Percentiles rank a stretch among this genome's conserved stretches.
These are phyloP conservation scores for Plantago ovata DNA, from an alignment of 257 asterid species.

Conservation along the genomic window DNA sequence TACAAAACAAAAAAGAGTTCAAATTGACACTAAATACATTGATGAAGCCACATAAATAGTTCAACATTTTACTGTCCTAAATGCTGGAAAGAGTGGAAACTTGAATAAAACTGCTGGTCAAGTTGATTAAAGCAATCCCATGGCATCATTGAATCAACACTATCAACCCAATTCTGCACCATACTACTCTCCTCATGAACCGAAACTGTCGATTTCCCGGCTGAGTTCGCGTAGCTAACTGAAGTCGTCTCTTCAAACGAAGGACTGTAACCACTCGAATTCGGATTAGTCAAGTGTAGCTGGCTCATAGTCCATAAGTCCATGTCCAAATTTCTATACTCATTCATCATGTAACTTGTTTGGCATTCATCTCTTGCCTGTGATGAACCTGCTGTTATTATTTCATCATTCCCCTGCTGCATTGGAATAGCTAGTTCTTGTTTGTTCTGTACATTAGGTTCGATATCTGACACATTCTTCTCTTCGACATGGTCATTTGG, in stretches of 20 bases:
- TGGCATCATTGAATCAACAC: constrained; percentile 39
- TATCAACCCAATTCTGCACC: constrained; percentile 28
- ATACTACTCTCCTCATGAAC: constrained; percentile 16
- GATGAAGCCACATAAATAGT: background rate
- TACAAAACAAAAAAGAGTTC: too few relatives aligned
- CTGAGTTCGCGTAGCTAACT: constrained; percentile 19
- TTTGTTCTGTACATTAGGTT: background rate
- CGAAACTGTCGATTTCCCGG: constrained; percentile 16
- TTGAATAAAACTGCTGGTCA: constrained; percentile 23
- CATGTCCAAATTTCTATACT: constrained; percentile 23
- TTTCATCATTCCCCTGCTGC: constrained; percentile 15
- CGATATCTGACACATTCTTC: background rate
- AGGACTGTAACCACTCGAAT: constrained; percentile 22
- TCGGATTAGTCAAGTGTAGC: background rate
- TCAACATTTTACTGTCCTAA: background rate
- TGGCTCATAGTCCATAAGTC: constrained; percentile 21
- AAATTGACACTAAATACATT: background rate
- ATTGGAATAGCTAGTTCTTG: background rate
- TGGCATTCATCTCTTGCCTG: constrained; percentile 11
- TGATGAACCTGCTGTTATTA: background rate
- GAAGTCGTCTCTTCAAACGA: constrained; percentile 26
- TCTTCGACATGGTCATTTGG: constrained; percentile 16
- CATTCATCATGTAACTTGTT: constrained; percentile 1
- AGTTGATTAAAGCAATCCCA: constrained; percentile 38
- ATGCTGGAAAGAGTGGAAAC: constrained; percentile 12